Evolutionary conservation across 345 rosid genomes (phyloP).

Genomic region (Erucastrum elatum): DNA sequence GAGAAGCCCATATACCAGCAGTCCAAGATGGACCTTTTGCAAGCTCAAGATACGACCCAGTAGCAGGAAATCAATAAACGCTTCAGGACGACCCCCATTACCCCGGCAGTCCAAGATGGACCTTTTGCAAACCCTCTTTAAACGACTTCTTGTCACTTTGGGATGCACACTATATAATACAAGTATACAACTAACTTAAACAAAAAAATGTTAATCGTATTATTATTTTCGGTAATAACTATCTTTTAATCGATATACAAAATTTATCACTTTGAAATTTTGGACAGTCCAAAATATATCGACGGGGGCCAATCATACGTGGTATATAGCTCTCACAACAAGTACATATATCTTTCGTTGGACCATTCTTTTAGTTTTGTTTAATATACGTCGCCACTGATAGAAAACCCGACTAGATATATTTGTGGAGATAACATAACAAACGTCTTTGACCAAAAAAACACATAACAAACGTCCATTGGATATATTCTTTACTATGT

Average conservation of each 20-base stretch:
- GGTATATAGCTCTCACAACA: background rate
- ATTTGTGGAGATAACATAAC: background rate
- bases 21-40: background rate
- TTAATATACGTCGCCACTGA: background rate
- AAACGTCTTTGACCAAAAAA: background rate
- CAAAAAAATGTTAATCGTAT: background rate
- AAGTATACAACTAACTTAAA: background rate
- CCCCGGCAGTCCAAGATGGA: no score
- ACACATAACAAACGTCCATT: background rate
- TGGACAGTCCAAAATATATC: constrained; percentile 1
- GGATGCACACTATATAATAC: background rate
- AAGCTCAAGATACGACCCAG: constrained; percentile 13
- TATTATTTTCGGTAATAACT: background rate
- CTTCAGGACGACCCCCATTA: background rate
- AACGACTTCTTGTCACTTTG: background rate
- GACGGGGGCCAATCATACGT: background rate
- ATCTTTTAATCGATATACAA: background rate
- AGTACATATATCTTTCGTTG: constrained; percentile 1
- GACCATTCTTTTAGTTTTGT: constrained; percentile 11
- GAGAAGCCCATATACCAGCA: background rate
- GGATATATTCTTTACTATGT: background rate
- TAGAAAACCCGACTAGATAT: background rate
- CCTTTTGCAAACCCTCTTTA: background rate
- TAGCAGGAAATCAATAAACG: background rate
- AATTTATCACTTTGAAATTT: background rate